Percentiles rank a stretch among this genome's conserved stretches.
Conservation (phyloP, 352 stramenopile genomes). For the Phytophthora colocasiae region DNA sequence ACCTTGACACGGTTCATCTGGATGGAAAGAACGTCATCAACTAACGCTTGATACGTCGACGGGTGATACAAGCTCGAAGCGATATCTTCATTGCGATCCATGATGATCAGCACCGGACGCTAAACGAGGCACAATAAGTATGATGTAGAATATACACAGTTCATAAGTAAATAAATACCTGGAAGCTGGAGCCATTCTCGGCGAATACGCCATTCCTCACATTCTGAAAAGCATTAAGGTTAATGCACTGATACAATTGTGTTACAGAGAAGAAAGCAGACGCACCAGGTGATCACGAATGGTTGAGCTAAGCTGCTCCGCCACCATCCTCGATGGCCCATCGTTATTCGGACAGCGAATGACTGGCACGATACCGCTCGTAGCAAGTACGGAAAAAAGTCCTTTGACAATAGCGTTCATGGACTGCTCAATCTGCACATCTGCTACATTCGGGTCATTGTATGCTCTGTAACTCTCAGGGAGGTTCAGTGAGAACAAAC, state of each 20-base stretch:
- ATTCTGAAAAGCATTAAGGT: slow-evolving; percentile 34
- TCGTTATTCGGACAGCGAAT: slow-evolving; percentile 95
- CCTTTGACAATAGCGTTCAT: slow-evolving; percentile 76
- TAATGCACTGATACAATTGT: not conserved
- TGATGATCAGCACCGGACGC: slow-evolving; percentile 96
- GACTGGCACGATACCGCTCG: slow-evolving; percentile 93
- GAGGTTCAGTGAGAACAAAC: slow-evolving; percentile 95
- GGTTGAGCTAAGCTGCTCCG: slow-evolving; percentile 90
- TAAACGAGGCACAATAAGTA: slow-evolving; percentile 30
- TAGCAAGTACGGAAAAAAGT: slow-evolving; percentile 95
- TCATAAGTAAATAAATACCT: slow-evolving; percentile 43
- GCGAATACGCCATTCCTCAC: slow-evolving; percentile 73
- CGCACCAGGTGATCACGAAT: slow-evolving; percentile 81
- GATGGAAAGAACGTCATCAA: slow-evolving; percentile 97
- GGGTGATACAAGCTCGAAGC: slow-evolving; percentile 96
- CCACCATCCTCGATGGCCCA: slow-evolving; percentile 96
- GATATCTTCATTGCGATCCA: slow-evolving; percentile 98
- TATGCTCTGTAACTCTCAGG: slow-evolving; percentile 93
- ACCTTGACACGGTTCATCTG: slow-evolving; percentile 97
- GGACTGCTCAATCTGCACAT: slow-evolving; percentile 83
- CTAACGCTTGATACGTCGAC: slow-evolving; percentile 94
- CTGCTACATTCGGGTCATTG: slow-evolving; percentile 89
- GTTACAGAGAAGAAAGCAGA: not conserved
- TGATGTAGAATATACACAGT: not conserved
- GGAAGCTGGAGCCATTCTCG: slow-evolving; percentile 67